phyloP scores from a whole-genome alignment of 148 eudicot genomes.

The Spergularia bocconei region DNA sequence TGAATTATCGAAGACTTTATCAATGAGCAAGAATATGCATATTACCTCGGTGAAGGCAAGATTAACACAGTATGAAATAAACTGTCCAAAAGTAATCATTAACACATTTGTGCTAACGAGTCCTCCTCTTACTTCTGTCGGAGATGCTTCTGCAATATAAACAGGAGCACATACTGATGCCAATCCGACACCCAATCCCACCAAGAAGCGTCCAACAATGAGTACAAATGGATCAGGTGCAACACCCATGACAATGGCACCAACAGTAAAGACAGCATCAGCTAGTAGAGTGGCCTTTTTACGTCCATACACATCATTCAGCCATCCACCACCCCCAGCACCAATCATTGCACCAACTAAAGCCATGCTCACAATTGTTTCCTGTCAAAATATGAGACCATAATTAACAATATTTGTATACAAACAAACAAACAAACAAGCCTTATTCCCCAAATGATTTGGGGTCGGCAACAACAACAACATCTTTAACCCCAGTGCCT shows the following conservation, averaged over 20 bases:
- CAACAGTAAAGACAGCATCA: slow-evolving; percentile 61
- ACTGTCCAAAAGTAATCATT: slow-evolving; percentile 92
- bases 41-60: slow-evolving; percentile 92
- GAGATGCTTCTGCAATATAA: slow-evolving; percentile 82
- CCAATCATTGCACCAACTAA: slow-evolving; percentile 88
- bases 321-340: slow-evolving; percentile 83
- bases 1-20: not conserved
- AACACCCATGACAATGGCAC: slow-evolving; percentile 75
- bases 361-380: slow-evolving; percentile 95
- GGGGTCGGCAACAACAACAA: too few species aligned
- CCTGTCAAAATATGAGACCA: slow-evolving; percentile 37
- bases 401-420: not conserved
- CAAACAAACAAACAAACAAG: too few species aligned
- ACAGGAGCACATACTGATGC: slow-evolving; percentile 95
- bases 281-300: slow-evolving; percentile 77
- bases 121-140: slow-evolving; percentile 85
- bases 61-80: slow-evolving; percentile 92
- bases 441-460: too few species aligned
- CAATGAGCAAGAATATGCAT: slow-evolving; percentile 18
- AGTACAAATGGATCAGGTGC: slow-evolving; percentile 86
- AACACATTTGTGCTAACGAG: slow-evolving; percentile 93
- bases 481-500: too few species aligned
- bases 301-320: slow-evolving; percentile 76
- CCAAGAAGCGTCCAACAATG: slow-evolving; percentile 69
- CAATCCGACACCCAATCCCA: slow-evolving; percentile 83